Base-by-base conservation (phyloP, 1,139 yeast species). In the Zhuliangozyma blackwelliae region DNA sequence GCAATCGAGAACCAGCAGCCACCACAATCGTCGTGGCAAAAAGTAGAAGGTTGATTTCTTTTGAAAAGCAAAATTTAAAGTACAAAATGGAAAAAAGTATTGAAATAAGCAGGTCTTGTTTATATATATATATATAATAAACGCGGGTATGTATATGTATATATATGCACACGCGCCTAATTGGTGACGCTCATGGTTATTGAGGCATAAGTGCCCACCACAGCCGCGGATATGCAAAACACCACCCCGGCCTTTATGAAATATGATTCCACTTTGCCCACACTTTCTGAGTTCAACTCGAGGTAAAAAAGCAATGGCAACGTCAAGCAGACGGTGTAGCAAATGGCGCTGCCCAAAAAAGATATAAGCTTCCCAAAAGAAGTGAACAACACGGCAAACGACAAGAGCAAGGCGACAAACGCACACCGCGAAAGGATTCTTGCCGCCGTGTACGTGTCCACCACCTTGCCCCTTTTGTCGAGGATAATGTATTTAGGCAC, bases 311-410 rank as follows among this genome's bases (percentile, higher is more conserved):
- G 51, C 11, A 85, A 65, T 3, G 97, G 97, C 23, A 88, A 68
- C 3, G 87, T 77, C 41, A 89, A 65, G 54, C 97, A 90, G 32
- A 89, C 81, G 1, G 82, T 72, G 54, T 84, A 84, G 50, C 96
- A 87, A 36, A 90, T 67, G 3, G 89, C 79, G 27, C 92, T 77
- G 4, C 97, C 97, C 48, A 87, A 65, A 37, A 89, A 77, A 7
- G 96, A 87, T 59, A 90, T 82, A 40, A 89, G 74, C 51, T 79
- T 79, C 42, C 94, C 96, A 59, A 89, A 90, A 26, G 82, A 79
- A 5, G 87, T 86, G 50, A 86, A 75, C 3, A 77, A 40, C 26
- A 84, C 66, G 1, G 95, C 76, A 34, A 81, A 56, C 2, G 62
- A 36, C 25, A 83, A 53, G n/a, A 66, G 50, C 3, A 61, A 33